Evolutionary conservation across 129 eudicot genomes (phyloP), one percentile per base, ranked within the genome.

Genomic region (Tagetes patula): DNA sequence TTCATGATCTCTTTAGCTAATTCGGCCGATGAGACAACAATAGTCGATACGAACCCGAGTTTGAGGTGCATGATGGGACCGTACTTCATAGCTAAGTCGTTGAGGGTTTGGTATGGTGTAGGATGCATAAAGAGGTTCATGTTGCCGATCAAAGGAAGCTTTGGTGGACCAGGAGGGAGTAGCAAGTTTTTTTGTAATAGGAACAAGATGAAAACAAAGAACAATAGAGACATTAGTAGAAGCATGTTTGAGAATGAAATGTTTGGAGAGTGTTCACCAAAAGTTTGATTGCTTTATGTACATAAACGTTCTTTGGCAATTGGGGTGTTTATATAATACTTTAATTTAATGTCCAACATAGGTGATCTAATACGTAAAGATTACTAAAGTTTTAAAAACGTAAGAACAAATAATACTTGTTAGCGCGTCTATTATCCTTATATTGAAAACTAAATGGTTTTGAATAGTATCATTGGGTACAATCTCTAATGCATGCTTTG

Each of bases 21-120:
- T 9, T 67, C 67, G 41, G 80, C 66, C 1, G 80, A 76, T 20
- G 80, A 76, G 11, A 76, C 37, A 11, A 67, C 68, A 32, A 76
- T 54, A 1, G 80, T 54, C 8, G 80, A 55, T 5, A 76, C 6
- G 40, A 43, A 52, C 9, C 80, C 80, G 1, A 76, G 74, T 11
- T 54, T 30, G 32, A 76, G 68, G 67, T 67, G 74, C 74, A 76
- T 20, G 27, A 20, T 20, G 27, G 27, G 27, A 20, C 27, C 27
- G 27, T 20, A 20, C 27, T 20, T 20, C 67, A 33, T 54, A 38
- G 80, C 72, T 12, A 75, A 49, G 49, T 39, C 31, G 5, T 14
- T 20, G 14, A 75, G 63, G 54, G 10, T 31, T 8, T 41, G 72
- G 32, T 75, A 72, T 0, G 79, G 79, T 3, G 40, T 30, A 2